These are phyloP conservation scores for Corymbia citriodora DNA, from an alignment of 441 rosid genomes.

Conservation along the genomic window DNA sequence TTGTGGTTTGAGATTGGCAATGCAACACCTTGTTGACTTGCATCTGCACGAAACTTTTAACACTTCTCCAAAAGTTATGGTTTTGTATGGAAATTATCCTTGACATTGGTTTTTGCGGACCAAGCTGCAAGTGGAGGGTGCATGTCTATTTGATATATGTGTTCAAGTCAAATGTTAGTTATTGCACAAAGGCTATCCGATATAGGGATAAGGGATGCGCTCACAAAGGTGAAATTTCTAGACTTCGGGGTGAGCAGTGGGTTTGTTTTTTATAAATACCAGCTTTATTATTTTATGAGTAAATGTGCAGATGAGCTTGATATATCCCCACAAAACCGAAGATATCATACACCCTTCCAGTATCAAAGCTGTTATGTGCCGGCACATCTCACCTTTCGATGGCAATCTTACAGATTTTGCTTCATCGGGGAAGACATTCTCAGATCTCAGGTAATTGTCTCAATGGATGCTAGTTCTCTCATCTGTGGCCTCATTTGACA, in stretches of 20 bases:
- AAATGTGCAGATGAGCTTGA: conserved; percentile 54
- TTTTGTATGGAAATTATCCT: neutral
- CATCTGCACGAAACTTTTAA: neutral
- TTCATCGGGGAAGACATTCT: too few species aligned
- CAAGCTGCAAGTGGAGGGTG: conserved; percentile 50
- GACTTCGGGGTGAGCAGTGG: neutral
- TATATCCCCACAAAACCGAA: conserved; percentile 44
- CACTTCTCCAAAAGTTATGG: neutral
- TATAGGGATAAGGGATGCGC: conserved; percentile 43
- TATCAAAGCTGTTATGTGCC: conserved; percentile 58
- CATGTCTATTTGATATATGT: conserved; percentile 70
- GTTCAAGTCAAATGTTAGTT: conserved; percentile 38
- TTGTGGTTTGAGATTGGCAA: neutral
- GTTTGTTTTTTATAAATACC: neutral
- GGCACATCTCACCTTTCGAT: conserved; percentile 55
- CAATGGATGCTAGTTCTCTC: neutral
- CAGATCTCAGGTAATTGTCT: neutral
- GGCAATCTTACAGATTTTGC: conserved; percentile 34
- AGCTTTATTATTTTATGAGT: neutral
- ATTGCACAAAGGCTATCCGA: conserved; percentile 51
- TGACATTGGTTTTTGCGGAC: conserved; percentile 11
- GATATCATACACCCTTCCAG: conserved; percentile 51
- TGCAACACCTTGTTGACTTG: neutral
- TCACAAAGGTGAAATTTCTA: conserved; percentile 53
- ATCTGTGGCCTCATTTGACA: neutral